These are phyloP conservation scores for Lasiodiplodia theobromae DNA, from an alignment of 2,329 filamentous ascomycete genomes.

Conservation along the genomic window DNA sequence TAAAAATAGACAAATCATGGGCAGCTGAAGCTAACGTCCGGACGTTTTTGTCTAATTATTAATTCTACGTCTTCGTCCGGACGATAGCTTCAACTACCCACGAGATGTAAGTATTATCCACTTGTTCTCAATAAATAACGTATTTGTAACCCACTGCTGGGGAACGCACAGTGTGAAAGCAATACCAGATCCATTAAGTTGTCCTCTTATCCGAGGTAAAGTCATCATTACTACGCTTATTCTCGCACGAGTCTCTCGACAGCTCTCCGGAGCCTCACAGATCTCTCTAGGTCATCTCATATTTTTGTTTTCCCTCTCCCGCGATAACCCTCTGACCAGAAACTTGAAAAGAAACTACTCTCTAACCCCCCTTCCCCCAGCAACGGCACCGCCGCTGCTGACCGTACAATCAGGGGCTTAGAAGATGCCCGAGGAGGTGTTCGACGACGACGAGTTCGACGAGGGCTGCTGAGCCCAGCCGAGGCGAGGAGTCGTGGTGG, in stretches of 20 bases:
- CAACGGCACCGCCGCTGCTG: not conserved
- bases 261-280: not conserved
- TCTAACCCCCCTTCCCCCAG: not conserved
- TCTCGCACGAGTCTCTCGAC: too few relatives aligned
- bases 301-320: not conserved
- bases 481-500: constrained; percentile 43
- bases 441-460: not conserved
- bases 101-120: not conserved
- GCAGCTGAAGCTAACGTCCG: not conserved
- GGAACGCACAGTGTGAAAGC: not conserved
- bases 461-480: constrained; percentile 43
- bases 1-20: not conserved
- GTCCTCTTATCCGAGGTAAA: not conserved
- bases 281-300: not conserved
- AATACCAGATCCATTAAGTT: not conserved
- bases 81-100: not conserved
- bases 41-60: not conserved
- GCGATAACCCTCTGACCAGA: not conserved
- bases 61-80: not conserved
- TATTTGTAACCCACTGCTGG: too few relatives aligned
- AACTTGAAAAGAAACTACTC: not conserved
- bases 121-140: not conserved
- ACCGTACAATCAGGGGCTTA: not conserved
- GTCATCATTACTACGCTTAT: not conserved
- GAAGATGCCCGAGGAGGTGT: not conserved